Percentiles rank a stretch among this genome's conserved stretches.
Conservation (phyloP, 257 asterid genomes). For the Nicotiana obtusifolia region DNA sequence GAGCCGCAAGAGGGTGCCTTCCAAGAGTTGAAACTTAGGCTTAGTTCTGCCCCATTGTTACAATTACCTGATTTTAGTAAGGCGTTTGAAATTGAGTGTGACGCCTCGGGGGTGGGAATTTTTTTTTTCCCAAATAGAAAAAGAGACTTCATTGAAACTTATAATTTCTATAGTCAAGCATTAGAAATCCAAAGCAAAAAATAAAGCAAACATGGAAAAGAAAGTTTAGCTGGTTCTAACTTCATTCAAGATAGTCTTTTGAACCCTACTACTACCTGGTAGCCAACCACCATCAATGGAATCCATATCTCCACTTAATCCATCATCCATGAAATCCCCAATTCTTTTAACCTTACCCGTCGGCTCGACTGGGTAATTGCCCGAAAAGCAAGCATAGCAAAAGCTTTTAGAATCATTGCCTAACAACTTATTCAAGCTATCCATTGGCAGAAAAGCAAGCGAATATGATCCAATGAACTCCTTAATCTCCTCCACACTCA, state of each 20-base stretch:
- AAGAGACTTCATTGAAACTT: background rate
- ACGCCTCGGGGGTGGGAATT: no score
- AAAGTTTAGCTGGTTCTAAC: background rate
- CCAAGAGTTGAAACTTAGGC: no score
- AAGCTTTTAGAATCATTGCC: slow-evolving; percentile 42
- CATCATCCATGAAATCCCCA: slow-evolving; percentile 84
- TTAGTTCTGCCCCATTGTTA: no score
- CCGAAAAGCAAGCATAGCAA: slow-evolving; percentile 80
- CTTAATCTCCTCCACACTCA: slow-evolving; percentile 70
- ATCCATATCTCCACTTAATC: slow-evolving; percentile 60
- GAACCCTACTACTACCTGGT: slow-evolving; percentile 1
- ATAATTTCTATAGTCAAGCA: slow-evolving; percentile 6
- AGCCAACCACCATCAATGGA: slow-evolving; percentile 66
- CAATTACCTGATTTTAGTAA: no score
- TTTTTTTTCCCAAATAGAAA: background rate
- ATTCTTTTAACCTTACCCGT: slow-evolving; percentile 70
- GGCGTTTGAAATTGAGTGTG: no score
- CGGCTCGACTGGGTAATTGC: slow-evolving; percentile 74
- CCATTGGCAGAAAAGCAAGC: slow-evolving; percentile 59
- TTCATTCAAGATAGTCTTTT: slow-evolving; percentile 1
- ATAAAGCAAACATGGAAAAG: background rate
- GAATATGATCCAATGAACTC: slow-evolving; percentile 81
- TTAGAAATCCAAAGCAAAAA: background rate
- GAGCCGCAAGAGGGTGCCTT: no score
- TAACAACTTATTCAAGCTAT: slow-evolving; percentile 40